A percentile compares a stretch with the other conserved stretches of the same genome.
Conservation (phyloP, 2,329 filamentous ascomycete genomes). For the Colletotrichum musae region DNA sequence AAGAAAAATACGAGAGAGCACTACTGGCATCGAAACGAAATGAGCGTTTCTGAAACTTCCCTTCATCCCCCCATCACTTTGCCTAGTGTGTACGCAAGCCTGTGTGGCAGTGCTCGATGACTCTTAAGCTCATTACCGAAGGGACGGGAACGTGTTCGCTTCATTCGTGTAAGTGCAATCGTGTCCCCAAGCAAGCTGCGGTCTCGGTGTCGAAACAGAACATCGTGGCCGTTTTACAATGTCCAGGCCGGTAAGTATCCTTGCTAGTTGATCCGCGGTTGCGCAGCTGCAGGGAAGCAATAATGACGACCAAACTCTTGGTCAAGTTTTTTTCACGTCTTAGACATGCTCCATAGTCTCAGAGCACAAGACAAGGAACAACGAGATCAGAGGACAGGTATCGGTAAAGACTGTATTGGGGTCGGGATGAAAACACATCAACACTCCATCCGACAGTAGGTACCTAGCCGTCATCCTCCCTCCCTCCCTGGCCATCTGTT, state of each 20-base stretch:
- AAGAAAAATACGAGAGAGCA: neutral
- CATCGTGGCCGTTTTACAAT: neutral
- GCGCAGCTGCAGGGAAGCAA: neutral
- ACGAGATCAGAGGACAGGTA: neutral
- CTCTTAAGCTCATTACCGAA: conserved; percentile 4
- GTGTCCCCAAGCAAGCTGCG: too few relatives aligned
- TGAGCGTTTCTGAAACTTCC: conserved; percentile 7
- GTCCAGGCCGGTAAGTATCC: too few relatives aligned
- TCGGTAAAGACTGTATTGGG: conserved; percentile 17
- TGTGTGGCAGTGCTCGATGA: conserved; percentile 35
- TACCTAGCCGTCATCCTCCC: too few relatives aligned
- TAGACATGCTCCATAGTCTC: neutral
- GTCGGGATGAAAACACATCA: neutral
- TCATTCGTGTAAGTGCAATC: neutral
- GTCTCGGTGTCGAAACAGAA: neutral
- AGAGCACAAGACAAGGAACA: neutral
- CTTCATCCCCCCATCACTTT: too few relatives aligned
- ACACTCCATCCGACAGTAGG: too few relatives aligned
- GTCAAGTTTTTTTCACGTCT: neutral
- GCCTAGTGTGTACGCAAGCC: conserved; percentile 10
- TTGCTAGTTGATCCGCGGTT: neutral
- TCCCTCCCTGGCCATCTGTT: too few relatives aligned
- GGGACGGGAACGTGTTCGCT: conserved; percentile 23
- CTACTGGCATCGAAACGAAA: conserved; percentile 36
- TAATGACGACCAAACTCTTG: neutral